Evolutionary conservation across 306 rosid genomes (phyloP).

Genomic region (Vicia faba): DNA sequence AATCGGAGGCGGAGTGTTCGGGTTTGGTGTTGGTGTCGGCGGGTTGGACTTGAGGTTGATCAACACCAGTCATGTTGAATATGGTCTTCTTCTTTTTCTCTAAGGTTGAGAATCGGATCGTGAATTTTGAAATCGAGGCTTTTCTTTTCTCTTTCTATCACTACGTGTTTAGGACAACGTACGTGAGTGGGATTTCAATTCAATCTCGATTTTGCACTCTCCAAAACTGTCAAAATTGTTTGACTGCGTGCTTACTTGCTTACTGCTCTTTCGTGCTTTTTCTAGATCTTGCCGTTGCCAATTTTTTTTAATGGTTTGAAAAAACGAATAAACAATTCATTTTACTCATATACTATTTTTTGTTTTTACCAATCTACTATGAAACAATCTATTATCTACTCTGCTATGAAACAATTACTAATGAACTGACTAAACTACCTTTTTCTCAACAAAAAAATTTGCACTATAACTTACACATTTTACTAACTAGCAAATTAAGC

Average conservation of each 20-base stretch:
- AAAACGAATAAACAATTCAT: too few species aligned
- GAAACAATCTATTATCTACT: too few species aligned
- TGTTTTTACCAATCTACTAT: too few species aligned
- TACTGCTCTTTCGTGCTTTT: neutral
- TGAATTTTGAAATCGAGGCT: neutral
- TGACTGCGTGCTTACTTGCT: neutral
- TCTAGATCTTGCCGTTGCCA: constrained; percentile 8
- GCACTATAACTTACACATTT: too few species aligned
- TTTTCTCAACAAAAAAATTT: too few species aligned
- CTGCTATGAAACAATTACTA: too few species aligned
- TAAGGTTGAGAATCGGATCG: neutral
- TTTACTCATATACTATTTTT: too few species aligned
- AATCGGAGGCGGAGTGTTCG: neutral
- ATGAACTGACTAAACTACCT: too few species aligned
- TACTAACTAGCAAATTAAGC: too few species aligned
- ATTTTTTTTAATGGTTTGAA: too few species aligned
- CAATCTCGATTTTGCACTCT: constrained; percentile 30
- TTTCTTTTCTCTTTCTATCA: neutral
- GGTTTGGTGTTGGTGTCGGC: constrained; percentile 7
- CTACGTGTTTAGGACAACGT: neutral
- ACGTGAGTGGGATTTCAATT: constrained; percentile 24
- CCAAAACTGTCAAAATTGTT: neutral
- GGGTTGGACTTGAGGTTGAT: constrained; percentile 12
- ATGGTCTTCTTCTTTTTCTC: neutral
- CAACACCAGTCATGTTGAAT: constrained; percentile 12